A percentile compares a stretch with the other conserved stretches of the same genome.
Evolutionary conservation across 495 filamentous ascomycete genomes (phyloP).

Genomic region (Lasiosphaeria hispida): DNA sequence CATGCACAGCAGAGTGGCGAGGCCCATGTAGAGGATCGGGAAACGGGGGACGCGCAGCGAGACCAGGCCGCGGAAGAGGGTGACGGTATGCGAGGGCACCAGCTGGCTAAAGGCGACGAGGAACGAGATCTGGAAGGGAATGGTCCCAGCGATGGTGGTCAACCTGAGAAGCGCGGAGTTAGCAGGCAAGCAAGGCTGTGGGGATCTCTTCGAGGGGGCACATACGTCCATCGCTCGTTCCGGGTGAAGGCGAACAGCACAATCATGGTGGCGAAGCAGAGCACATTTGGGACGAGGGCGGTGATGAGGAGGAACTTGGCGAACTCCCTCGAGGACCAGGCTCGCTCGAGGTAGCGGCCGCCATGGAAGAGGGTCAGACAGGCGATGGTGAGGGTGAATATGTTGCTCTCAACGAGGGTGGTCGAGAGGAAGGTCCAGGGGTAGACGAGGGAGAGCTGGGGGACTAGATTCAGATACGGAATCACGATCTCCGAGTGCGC

Average conservation of each 20-base stretch:
- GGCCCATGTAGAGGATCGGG: conserved; percentile 78
- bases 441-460: conserved; percentile 76
- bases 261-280: conserved; percentile 70
- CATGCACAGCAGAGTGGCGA: conserved; percentile 72
- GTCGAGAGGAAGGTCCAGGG: conserved; percentile 90
- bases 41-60: conserved; percentile 90
- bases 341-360: conserved; percentile 90
- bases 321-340: conserved; percentile 92
- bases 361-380: conserved; percentile 85
- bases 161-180: conserved; percentile 46
- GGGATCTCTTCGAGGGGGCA: conserved; percentile 12
- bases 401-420: conserved; percentile 88
- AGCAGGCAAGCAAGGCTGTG: not conserved
- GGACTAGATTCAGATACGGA: conserved; percentile 83
- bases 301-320: conserved; percentile 82
- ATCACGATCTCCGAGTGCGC: conserved; percentile 60
- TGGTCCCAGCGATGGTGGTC: conserved; percentile 79
- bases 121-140: conserved; percentile 88
- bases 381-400: conserved; percentile 81
- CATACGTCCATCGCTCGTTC: conserved; percentile 68
- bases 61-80: conserved; percentile 79
- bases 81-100: conserved; percentile 96
- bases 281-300: conserved; percentile 73
- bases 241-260: conserved; percentile 68
- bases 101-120: conserved; percentile 98